These are phyloP conservation scores for Blastobotrys robertii DNA, from an alignment of 805 yeast genomes.

Conservation along the genomic window DNA sequence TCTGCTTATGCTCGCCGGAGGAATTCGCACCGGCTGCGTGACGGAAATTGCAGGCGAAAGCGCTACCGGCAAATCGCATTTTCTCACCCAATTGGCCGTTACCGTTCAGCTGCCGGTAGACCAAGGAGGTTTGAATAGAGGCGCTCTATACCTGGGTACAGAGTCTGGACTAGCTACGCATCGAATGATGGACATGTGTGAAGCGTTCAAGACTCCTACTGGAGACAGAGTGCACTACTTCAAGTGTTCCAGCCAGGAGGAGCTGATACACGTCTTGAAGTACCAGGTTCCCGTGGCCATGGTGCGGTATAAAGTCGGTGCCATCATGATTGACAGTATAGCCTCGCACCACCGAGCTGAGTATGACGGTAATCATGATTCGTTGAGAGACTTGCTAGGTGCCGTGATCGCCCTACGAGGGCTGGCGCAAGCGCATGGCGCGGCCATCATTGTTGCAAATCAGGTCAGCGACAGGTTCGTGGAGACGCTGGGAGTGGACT, in stretches of 20 bases:
- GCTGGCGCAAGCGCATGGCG: constrained; percentile 37
- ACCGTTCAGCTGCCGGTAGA: constrained; percentile 43
- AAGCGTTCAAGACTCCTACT: constrained; percentile 21
- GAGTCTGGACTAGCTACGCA: constrained; percentile 64
- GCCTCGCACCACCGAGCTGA: constrained; percentile 65
- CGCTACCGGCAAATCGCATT: constrained; percentile 79
- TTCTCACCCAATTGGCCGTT: constrained; percentile 55
- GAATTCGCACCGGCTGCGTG: constrained; percentile 41
- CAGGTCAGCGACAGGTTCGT: constrained; percentile 61
- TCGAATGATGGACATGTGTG: constrained; percentile 34
- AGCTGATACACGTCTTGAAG: constrained; percentile 60
- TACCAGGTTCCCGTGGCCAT: constrained; percentile 59
- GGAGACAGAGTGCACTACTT: constrained; percentile 37
- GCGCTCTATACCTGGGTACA: constrained; percentile 67
- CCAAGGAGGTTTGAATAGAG: constrained; percentile 39
- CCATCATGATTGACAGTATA: constrained; percentile 71
- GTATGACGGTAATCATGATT: constrained; percentile 25
- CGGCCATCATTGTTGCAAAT: constrained; percentile 65
- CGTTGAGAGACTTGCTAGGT: background rate
- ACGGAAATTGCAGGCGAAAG: constrained; percentile 80
- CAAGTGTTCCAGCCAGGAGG: constrained; percentile 57
- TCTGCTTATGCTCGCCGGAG: constrained; percentile 50
- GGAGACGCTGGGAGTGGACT: constrained; percentile 24
- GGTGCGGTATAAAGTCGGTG: constrained; percentile 34
- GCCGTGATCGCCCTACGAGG: constrained; percentile 30